These are phyloP conservation scores for Phytopythium mirpurense DNA, from an alignment of 352 stramenopile species.

Conservation along the genomic window DNA sequence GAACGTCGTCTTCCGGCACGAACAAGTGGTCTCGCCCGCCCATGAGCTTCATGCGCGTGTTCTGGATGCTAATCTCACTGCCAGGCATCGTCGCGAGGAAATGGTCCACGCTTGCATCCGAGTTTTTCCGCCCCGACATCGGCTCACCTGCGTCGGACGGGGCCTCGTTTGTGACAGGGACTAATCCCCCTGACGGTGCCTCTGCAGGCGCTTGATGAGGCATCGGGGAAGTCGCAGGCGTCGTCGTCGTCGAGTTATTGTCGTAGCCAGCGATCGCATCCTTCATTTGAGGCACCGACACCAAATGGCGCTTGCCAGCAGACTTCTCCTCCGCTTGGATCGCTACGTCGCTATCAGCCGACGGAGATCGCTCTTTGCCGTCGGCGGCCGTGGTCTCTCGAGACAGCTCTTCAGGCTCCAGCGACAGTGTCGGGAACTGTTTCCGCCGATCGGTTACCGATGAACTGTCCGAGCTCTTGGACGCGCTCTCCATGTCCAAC, in stretches of 20 bases:
- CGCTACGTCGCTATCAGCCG: slow-evolving; percentile 8
- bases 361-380: slow-evolving; percentile 8
- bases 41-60: slow-evolving; percentile 89
- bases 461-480: slow-evolving; percentile 28
- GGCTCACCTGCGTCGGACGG: slow-evolving; percentile 33
- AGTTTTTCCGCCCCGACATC: slow-evolving; percentile 44
- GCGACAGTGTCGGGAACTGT: slow-evolving; percentile 46
- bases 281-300: slow-evolving; percentile 6
- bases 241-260: slow-evolving; percentile 10
- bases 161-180: slow-evolving; percentile 19
- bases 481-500: slow-evolving; percentile 75
- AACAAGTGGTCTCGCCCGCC: slow-evolving; percentile 87
- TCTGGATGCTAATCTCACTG: slow-evolving; percentile 89
- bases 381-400: slow-evolving; percentile 16
- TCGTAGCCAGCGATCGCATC: slow-evolving; percentile 10
- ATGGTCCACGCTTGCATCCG: slow-evolving; percentile 49
- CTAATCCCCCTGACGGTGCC: no score
- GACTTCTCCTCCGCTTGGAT: slow-evolving; percentile 45
- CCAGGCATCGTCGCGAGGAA: slow-evolving; percentile 84
- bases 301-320: slow-evolving; percentile 18
- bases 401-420: slow-evolving; percentile 48
- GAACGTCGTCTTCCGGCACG: slow-evolving; percentile 58
- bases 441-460: slow-evolving; percentile 37
- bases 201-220: slow-evolving; percentile 7
- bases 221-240: slow-evolving; percentile 8